Base-by-base conservation (phyloP, 371 early-diverging fungal species). In the Zychaea mexicana region DNA sequence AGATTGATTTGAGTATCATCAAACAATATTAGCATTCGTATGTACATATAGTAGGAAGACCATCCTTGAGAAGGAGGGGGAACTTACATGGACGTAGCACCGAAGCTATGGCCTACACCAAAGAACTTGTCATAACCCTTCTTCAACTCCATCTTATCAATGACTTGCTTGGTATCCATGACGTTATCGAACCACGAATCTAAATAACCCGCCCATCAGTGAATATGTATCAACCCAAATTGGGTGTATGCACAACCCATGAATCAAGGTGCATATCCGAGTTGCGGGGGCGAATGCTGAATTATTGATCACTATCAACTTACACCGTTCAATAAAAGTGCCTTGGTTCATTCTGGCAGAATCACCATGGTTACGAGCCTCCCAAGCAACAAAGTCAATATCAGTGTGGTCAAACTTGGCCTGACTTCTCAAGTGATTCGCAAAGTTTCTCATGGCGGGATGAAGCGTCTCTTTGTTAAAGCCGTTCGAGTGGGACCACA, bases 331-430 rank as follows among this genome's bases (percentile, higher is more conserved):
- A 5, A 31, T 21, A 47, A 72, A 68, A 9, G 57, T 61, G 28
- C 65, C 75, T 12, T 70, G 67, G 39, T 81, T 81, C 13, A 73
- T 15, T 2, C 76, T 68, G 19, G 77, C 78, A 13, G 78, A 78
- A 57, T 81, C 81, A 13, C 81, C 81, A 60, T 81, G 81, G 28
- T 65, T 75, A 61, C 80, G 77, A 12, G 72, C 71, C 53, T 80
- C 80, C 76, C 75, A 80, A 8, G 65, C 64, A 19, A 71, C 57
- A 31, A 75, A 65, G 4, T 67, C 66, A 31, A 78, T 54, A 26
- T 73, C 70, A 1, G 59, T 65, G 22, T 55, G 17, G 6, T 71
- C 62, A 10, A 73, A 76, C n/a, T 64, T 52, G 15, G 57, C 10
- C 15, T 64, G 57, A 21, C 53, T 60, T 32, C 77, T 62, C 0